Conservation (phyloP, 768 basidiomycete species). For the Trametopsis cervina region DNA sequence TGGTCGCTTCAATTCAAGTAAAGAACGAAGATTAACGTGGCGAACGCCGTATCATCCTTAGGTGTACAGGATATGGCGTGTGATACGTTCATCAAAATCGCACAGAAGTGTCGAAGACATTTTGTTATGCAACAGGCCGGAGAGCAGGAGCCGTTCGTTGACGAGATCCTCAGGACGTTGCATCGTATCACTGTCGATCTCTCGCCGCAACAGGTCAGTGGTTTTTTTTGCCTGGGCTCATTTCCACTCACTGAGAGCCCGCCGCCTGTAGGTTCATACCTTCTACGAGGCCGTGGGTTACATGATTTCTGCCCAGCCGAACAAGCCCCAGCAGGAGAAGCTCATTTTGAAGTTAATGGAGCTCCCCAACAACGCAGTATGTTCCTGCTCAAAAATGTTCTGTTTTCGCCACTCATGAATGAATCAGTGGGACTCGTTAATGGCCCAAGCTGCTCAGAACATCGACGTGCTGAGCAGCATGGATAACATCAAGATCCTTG, state of each 20-base stretch:
- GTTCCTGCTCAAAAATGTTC: constrained; percentile 22
- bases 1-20: background rate
- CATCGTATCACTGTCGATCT: constrained; percentile 94
- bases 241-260: constrained; percentile 7
- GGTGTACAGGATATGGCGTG: constrained; percentile 99
- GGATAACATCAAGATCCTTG: constrained; percentile 95
- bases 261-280: constrained; percentile 63
- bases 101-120: constrained; percentile 95
- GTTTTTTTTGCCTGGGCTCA: background rate
- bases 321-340: constrained; percentile 94
- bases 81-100: constrained; percentile 99
- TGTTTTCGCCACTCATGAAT: background rate
- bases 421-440: constrained; percentile 88
- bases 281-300: constrained; percentile 99
- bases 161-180: constrained; percentile 88
- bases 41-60: constrained; percentile 22
- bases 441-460: constrained; percentile 89
- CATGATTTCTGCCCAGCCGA: constrained; percentile 99
- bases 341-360: constrained; percentile 95
- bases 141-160: constrained; percentile 95
- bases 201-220: constrained; percentile 70
- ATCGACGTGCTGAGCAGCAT: constrained; percentile 86
- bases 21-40: constrained; percentile 10
- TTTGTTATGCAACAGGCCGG: constrained; percentile 99
- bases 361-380: constrained; percentile 89